Evolutionary conservation across 345 rosid species (phyloP), one percentile per base, ranked within the genome.

Genomic region (Eucalyptus dawsonii): DNA sequence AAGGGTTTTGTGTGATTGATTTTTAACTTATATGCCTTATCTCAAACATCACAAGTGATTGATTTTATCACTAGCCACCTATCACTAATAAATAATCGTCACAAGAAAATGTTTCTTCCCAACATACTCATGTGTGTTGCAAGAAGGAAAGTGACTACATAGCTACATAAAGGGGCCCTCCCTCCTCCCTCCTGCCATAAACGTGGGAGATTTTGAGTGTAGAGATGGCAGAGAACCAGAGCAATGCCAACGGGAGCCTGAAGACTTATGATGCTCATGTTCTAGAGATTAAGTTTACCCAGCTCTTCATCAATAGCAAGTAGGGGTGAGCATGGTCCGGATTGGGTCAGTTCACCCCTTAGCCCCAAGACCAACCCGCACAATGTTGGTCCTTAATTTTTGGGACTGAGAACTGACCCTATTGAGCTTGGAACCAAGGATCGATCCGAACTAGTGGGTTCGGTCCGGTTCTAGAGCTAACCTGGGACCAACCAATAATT

Each of bases 251-350:
- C 90, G 97, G 93, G 87, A 91, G 40, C 83, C 42, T 90, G 3
- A 91, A 81, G 62, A 85, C 88, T 88, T 87, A 50, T 34, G 62
- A 87, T 50, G 7, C 83, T 86, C 90, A 89, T 89, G 87, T 94
- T 11, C 97, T 95, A 12, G 88, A 93, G 65, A 92, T 96, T 12
- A 95, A 93, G 88, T 96, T 96, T 91, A 94, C 93, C 4, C 93
- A 93, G 89, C 94, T 97, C 72, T 97, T 94, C 94, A 93, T 97
- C 88, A 94, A 94, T 89, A 96, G 97, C 88, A 90, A 94, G 72
- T 96, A 44, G 1, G 45, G 47, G 47, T 9, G 9, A 44, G 47
- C 47, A 44, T 44, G 3, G 47, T 44, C 9, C 9, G 47, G 47
- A 10, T 44, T 44, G 47, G 10, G 47, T 44, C 47, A 3, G 47